Conservation (phyloP, 495 filamentous ascomycete genomes). For the Saxophila tyrrhenica region DNA sequence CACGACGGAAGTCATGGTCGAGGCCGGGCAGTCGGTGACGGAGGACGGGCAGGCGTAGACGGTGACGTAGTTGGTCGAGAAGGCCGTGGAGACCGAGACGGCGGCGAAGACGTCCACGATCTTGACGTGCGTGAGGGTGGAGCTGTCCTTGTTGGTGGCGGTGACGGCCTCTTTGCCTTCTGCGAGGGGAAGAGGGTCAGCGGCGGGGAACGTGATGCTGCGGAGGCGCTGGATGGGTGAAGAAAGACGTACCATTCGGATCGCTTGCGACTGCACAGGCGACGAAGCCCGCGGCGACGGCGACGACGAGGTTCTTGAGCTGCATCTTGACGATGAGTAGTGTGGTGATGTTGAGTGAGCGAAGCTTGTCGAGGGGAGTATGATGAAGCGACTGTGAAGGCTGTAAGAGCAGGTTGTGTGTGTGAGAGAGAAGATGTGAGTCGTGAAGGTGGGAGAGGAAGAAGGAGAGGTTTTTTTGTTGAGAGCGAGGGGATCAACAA, state of each 20-base stretch:
- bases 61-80: conserved; percentile 16
- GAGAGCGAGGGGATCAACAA: not conserved
- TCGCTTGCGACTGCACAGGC: not conserved
- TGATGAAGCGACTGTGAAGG: conserved; percentile 1
- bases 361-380: not conserved
- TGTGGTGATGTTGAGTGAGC: not conserved
- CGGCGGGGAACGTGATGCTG: not conserved
- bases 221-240: not conserved
- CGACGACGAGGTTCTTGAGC: not conserved
- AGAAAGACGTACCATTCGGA: not conserved
- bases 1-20: conserved; percentile 17
- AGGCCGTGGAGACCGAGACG: conserved; percentile 12
- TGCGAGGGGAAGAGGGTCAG: not conserved
- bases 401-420: conserved; percentile 4
- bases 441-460: not conserved
- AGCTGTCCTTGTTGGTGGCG: not conserved
- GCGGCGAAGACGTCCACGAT: conserved; percentile 7
- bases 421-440: not conserved
- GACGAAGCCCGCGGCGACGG: not conserved
- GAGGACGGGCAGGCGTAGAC: conserved; percentile 11
- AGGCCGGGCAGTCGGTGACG: conserved; percentile 18
- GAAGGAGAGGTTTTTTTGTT: not conserved
- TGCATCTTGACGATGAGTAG: conserved; percentile 1
- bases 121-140: not conserved
- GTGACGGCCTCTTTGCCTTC: conserved; percentile 1